Percentiles rank a stretch among this genome's conserved stretches.
Evolutionary conservation across 768 basidiomycete genomes (phyloP).

Genomic region (Lyophyllum semitale): DNA sequence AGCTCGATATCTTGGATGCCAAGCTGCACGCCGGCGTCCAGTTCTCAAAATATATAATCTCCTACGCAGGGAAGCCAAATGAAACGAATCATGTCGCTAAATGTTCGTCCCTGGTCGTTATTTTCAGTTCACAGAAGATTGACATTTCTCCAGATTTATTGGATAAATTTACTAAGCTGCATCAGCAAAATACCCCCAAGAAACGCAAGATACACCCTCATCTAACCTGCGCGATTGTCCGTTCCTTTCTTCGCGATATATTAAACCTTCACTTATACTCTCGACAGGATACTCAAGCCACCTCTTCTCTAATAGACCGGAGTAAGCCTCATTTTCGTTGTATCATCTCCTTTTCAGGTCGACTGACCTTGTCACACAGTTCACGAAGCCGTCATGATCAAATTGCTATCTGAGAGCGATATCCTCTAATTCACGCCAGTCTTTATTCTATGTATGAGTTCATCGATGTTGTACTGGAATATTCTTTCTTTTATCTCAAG

Average conservation of each 20-base stretch:
- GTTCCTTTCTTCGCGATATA: slow-evolving; percentile 19
- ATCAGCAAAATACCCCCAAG: slow-evolving; percentile 49
- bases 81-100: slow-evolving; percentile 49
- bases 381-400: slow-evolving; percentile 36
- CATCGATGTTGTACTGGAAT: not conserved
- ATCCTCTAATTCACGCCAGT: slow-evolving; percentile 28
- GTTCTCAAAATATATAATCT: slow-evolving; percentile 56
- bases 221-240: slow-evolving; percentile 59
- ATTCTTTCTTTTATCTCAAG: not conserved
- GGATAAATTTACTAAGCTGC: slow-evolving; percentile 50
- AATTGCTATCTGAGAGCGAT: slow-evolving; percentile 32
- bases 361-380: slow-evolving; percentile 21
- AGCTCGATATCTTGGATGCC: slow-evolving; percentile 57
- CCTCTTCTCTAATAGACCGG: slow-evolving; percentile 45
- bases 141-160: too few relatives aligned
- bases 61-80: slow-evolving; percentile 54
- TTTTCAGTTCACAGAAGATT: not conserved
- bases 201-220: slow-evolving; percentile 53
- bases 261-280: not conserved
- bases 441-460: not conserved
- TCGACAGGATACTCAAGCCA: slow-evolving; percentile 48
- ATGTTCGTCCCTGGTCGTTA: too few relatives aligned
- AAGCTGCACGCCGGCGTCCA: slow-evolving; percentile 53
- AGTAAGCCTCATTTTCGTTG: slow-evolving; percentile 34
- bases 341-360: not conserved